phyloP scores from a whole-genome alignment of 192 early-diverging fungal species.

The Allomyces arbusculus region DNA sequence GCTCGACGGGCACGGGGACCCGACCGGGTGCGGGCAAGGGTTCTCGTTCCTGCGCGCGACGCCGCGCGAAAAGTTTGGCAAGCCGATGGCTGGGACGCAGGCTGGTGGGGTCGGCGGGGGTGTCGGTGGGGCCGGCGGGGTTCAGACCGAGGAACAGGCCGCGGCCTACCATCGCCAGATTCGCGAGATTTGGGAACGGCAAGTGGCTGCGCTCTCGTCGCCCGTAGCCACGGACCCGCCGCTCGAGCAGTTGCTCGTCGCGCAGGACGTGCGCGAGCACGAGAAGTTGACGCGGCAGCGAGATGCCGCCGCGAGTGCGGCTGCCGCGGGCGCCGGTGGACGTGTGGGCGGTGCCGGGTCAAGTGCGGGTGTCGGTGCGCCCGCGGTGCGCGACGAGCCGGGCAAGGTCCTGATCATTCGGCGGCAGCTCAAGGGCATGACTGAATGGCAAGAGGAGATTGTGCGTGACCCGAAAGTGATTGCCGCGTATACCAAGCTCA shows the following conservation, averaged over 20 bases:
- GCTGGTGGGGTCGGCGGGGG: no score
- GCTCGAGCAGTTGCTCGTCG: neutral
- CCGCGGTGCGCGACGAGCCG: neutral
- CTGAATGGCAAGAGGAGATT: neutral
- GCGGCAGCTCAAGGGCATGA: neutral
- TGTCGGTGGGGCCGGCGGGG: neutral
- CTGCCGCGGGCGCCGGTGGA: no score
- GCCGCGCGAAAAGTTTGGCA: neutral
- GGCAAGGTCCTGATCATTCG: neutral
- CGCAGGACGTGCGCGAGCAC: neutral
- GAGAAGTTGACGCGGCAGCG: neutral
- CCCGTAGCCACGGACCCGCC: neutral
- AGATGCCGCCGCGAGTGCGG: neutral
- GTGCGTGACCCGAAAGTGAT: neutral
- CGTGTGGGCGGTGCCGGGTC: no score
- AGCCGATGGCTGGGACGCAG: no score
- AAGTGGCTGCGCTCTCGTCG: neutral
- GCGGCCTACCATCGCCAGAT: neutral
- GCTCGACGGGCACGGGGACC: conserved; percentile 90
- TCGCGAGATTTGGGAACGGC: neutral
- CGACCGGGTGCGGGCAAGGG: conserved; percentile 77
- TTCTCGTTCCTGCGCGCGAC: conserved; percentile 78
- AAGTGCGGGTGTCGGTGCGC: neutral
- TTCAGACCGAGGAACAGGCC: neutral
- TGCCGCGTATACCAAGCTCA: neutral